phyloP scores from a whole-genome alignment of 306 rosid species.

The Boehmeria nivea region DNA sequence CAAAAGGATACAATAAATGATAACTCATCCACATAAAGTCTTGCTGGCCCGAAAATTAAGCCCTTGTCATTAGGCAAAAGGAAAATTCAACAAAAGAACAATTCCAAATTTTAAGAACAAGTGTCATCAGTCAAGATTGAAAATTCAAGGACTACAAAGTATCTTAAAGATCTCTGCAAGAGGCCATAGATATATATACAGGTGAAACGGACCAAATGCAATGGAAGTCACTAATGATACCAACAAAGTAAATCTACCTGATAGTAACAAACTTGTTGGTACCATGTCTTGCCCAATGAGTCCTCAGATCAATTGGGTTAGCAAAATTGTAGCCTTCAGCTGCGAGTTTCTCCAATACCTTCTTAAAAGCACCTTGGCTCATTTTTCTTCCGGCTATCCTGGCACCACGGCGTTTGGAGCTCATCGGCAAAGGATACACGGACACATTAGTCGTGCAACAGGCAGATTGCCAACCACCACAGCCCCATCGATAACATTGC shows the following conservation, averaged over 20 bases:
- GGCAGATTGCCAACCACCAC: constrained; percentile 99
- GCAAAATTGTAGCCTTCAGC: constrained; percentile 89
- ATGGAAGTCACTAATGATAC: constrained; percentile 25
- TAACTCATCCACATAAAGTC: constrained; percentile 53
- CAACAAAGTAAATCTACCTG: constrained; percentile 57
- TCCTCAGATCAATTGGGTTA: constrained; percentile 85
- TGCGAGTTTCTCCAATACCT: constrained; percentile 95
- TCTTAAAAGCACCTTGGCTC: constrained; percentile 99
- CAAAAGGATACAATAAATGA: constrained; percentile 44
- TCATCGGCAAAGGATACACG: constrained; percentile 87
- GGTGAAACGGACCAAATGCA: constrained; percentile 34
- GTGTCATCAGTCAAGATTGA: constrained; percentile 31
- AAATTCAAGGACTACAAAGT: constrained; percentile 47
- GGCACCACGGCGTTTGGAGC: constrained; percentile 93
- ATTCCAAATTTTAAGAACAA: constrained; percentile 40
- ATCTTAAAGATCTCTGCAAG: constrained; percentile 49
- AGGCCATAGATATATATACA: constrained; percentile 67
- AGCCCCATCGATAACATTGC: constrained; percentile 96
- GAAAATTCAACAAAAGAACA: constrained; percentile 39
- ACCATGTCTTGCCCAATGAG: constrained; percentile 97
- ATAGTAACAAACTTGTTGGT: constrained; percentile 97
- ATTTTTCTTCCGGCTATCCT: constrained; percentile 98
- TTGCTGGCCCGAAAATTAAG: constrained; percentile 32
- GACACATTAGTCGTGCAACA: constrained; percentile 91
- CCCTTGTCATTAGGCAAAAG: constrained; percentile 50